A percentile compares a stretch with the other conserved stretches of the same genome.
Evolutionary conservation across 2,329 filamentous ascomycete species (phyloP).

Genomic region (Sarocladium oryzae): DNA sequence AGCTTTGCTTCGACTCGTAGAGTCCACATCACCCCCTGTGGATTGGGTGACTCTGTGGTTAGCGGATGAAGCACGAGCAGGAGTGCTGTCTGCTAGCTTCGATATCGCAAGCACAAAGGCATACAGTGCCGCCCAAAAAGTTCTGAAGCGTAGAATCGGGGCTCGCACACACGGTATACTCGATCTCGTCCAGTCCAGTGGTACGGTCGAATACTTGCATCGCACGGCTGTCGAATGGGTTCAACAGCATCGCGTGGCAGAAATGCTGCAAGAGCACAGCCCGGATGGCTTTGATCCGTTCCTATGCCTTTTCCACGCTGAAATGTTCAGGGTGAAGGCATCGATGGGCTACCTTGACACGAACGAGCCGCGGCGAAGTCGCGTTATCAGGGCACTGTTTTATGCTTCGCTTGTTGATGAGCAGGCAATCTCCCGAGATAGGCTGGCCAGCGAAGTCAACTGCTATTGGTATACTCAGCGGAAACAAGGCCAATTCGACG

Average conservation of each 20-base stretch:
- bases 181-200: not conserved
- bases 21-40: no score
- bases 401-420: no score
- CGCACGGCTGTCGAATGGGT: constrained; percentile 1
- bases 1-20: not conserved
- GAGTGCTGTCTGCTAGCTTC: not conserved
- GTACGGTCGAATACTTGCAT: not conserved
- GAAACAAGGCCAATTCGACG: no score
- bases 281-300: not conserved
- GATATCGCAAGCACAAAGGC: no score
- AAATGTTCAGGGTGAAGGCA: no score
- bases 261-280: not conserved
- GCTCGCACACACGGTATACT: not conserved
- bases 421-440: no score
- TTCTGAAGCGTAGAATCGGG: not conserved
- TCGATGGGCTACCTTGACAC: no score
- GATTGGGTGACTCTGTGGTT: not conserved
- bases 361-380: no score
- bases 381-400: no score
- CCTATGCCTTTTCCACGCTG: not conserved
- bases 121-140: not conserved
- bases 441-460: no score
- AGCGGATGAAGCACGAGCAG: no score
- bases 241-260: not conserved
- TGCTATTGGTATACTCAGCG: no score